These are phyloP conservation scores for Cladosporium cucumerinum DNA, from an alignment of 2,329 filamentous ascomycete species.

Conservation along the genomic window DNA sequence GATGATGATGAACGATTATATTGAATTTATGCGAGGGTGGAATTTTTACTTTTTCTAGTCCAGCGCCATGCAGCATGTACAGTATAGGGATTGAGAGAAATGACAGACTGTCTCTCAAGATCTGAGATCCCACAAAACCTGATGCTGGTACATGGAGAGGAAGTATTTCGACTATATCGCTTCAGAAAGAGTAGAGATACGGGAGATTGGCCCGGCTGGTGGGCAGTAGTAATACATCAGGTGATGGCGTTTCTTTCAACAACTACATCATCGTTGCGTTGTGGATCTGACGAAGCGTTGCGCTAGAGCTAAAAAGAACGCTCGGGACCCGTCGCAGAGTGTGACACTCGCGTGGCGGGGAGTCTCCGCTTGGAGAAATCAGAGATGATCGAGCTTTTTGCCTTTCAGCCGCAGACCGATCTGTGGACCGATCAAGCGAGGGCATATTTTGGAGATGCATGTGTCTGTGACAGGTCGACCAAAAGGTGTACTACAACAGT, in stretches of 20 bases:
- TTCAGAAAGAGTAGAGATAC: not conserved
- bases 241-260: not conserved
- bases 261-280: slow-evolving; percentile 11
- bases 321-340: not conserved
- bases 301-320: not conserved
- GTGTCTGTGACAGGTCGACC: not conserved
- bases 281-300: slow-evolving; percentile 7
- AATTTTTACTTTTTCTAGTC: not conserved
- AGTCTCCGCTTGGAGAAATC: not conserved
- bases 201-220: not conserved
- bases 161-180: not conserved
- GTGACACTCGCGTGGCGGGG: not conserved
- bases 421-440: not conserved
- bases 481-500: not conserved
- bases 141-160: not conserved
- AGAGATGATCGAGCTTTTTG: not conserved
- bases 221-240: not conserved
- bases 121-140: not conserved
- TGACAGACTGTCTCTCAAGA: not conserved
- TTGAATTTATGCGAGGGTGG: not conserved
- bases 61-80: not conserved
- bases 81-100: not conserved
- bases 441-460: not conserved
- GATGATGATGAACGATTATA: not conserved
- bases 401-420: not conserved